These are phyloP conservation scores for Pythium brachiatum DNA, from an alignment of 352 stramenopile species.

Conservation along the genomic window DNA sequence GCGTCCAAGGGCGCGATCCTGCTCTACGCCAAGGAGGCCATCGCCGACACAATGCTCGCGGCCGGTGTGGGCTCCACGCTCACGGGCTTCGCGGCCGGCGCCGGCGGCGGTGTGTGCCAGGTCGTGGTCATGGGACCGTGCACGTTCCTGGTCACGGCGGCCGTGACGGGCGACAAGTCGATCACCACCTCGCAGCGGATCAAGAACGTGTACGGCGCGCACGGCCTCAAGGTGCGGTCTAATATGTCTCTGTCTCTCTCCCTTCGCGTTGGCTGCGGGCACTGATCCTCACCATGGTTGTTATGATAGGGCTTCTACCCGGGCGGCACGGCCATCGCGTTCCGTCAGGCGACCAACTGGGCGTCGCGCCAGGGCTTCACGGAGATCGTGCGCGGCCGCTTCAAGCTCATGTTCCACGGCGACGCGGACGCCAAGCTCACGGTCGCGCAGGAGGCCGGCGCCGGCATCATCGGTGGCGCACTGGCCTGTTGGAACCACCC, in stretches of 20 bases:
- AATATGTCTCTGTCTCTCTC: background rate
- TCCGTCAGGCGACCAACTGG: slow-evolving; percentile 92
- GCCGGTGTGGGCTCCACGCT: slow-evolving; percentile 58
- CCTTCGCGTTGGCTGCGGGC: no score
- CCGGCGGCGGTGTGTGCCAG: slow-evolving; percentile 85
- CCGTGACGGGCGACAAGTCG: slow-evolving; percentile 88
- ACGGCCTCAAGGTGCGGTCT: slow-evolving; percentile 65
- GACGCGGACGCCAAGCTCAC: slow-evolving; percentile 87
- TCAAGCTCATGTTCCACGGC: slow-evolving; percentile 84
- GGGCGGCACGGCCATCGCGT: slow-evolving; percentile 87
- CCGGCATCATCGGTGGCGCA: slow-evolving; percentile 84
- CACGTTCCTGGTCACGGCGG: slow-evolving; percentile 89
- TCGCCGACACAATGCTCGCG: slow-evolving; percentile 74
- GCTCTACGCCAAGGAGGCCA: slow-evolving; percentile 88
- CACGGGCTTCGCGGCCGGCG: slow-evolving; percentile 81
- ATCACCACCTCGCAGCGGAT: slow-evolving; percentile 84
- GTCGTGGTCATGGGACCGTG: slow-evolving; percentile 89
- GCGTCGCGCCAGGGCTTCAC: slow-evolving; percentile 89
- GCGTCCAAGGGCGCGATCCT: slow-evolving; percentile 89
- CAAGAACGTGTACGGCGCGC: slow-evolving; percentile 76
- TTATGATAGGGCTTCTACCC: slow-evolving; percentile 78
- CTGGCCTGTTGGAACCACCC: slow-evolving; percentile 92
- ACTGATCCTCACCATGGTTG: background rate
- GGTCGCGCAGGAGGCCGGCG: slow-evolving; percentile 79
- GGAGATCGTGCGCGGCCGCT: slow-evolving; percentile 81